Evolutionary conservation across 2,329 filamentous ascomycete genomes (phyloP), one percentile per base, ranked within the genome.

Genomic region (Microsporum ferrugineum): DNA sequence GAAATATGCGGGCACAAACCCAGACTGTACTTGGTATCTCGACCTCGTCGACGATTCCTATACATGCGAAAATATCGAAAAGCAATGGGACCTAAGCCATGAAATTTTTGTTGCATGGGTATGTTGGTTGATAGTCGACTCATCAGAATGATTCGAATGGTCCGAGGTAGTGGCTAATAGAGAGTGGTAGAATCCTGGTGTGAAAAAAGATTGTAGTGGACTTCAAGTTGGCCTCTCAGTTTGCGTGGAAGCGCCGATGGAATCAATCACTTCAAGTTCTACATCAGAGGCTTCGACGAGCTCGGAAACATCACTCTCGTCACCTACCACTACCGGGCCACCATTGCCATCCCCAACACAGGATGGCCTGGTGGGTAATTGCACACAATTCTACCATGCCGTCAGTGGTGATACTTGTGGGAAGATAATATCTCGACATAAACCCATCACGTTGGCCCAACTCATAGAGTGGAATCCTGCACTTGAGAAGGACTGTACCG

Each of bases 381-480:
- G 57, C 38, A 39, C 38, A 29, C 27, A 39, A 6, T 58, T 58
- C 27, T 31, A 58, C 10, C 36, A 5, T 14, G 57, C 38, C 2
- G 38, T 45, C 12, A 45, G 29, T n/a, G 57, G 57, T 5, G 57
- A 58, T 29, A 58, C 57, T 5, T 58, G 38, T 29, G 23, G 27
- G 3, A 58, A 38, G 27, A 45, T 58, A 45, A 14, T 58, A 36
- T 17, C n/a, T 31, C 14, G 27, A 29, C 29, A 41, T 45, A 27
- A 39, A 8, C 43, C 58, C 43, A 4, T 59, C 5, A 59, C 41
- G 3, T 14, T 62, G 12, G 41, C 45, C 0, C 12, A 67, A 2
- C 69, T 70, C 53, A 38, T 62, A 3, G 41, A 49, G 5, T 70
- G 67, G 68, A 70, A 69, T 64, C 66, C 68, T 1, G 64, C 63